These are phyloP conservation scores for Heteromeles arbutifolia DNA, from an alignment of 306 rosid species.

Conservation along the genomic window DNA sequence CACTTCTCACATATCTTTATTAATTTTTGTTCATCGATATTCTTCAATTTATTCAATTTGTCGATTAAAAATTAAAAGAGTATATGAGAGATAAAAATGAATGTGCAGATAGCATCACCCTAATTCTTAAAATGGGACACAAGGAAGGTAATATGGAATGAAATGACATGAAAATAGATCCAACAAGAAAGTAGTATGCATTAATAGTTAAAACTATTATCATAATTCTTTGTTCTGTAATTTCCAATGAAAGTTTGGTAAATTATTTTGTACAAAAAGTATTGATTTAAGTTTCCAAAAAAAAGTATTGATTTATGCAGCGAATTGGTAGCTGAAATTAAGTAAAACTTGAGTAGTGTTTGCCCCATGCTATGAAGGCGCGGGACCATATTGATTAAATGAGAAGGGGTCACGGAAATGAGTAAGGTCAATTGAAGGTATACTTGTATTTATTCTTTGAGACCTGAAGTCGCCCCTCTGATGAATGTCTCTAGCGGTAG, in stretches of 20 bases:
- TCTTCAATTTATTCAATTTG: too few species aligned
- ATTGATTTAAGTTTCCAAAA: too few species aligned
- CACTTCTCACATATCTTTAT: too few species aligned
- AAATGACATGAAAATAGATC: background rate
- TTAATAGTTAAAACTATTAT: too few species aligned
- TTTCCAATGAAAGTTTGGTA: background rate
- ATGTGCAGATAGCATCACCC: too few species aligned
- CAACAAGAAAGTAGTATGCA: too few species aligned
- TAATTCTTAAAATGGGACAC: too few species aligned
- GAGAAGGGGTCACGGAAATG: background rate
- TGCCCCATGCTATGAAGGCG: background rate
- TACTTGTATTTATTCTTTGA: too few species aligned
- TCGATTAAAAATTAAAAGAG: too few species aligned
- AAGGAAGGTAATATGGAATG: background rate
- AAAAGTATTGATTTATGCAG: background rate
- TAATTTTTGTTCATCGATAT: too few species aligned
- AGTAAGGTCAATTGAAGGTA: background rate
- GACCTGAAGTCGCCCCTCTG: background rate
- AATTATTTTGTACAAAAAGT: background rate
- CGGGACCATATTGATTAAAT: background rate
- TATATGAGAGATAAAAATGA: too few species aligned
- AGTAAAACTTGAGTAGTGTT: background rate
- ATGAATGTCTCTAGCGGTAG: background rate
- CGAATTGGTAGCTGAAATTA: background rate
- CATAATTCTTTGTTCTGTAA: too few species aligned